Evolutionary conservation across 345 rosid species (phyloP).

Genomic region (Citrus australasica): DNA sequence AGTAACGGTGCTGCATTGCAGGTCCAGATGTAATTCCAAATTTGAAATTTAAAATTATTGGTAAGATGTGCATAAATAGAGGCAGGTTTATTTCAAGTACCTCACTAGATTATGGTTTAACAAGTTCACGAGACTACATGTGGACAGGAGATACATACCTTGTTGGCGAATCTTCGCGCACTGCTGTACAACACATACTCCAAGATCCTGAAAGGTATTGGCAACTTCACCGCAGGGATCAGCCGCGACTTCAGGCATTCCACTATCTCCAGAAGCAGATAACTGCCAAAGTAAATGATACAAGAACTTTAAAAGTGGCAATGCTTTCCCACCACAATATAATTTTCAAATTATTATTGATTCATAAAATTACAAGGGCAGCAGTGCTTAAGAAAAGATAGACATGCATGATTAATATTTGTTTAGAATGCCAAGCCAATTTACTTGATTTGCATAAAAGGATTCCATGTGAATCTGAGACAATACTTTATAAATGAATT

Average conservation of each 20-base stretch:
- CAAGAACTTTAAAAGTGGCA: background rate
- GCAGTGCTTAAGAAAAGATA: background rate
- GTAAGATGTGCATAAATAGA: background rate
- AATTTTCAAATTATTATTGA: background rate
- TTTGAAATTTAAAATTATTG: background rate
- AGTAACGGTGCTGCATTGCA: background rate
- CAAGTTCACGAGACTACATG: background rate
- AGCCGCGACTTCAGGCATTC: conserved; percentile 82
- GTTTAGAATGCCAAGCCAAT: background rate
- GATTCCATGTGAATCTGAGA: background rate
- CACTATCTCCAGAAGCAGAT: conserved; percentile 96
- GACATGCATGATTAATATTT: background rate
- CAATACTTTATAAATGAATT: background rate
- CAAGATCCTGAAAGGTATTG: conserved; percentile 76
- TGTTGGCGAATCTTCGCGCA: conserved; percentile 97
- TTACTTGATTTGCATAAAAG: background rate
- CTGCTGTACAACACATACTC: conserved; percentile 89
- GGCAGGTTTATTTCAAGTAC: background rate
- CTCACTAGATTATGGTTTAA: background rate
- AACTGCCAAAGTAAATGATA: conserved; percentile 38
- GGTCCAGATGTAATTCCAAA: background rate
- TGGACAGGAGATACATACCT: conserved; percentile 41
- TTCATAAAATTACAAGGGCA: background rate
- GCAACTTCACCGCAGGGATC: conserved; percentile 94
- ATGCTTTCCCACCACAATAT: conserved; percentile 9